Conservation (phyloP, 805 yeast genomes). For the Sungouiozyma ichnusensis region DNA sequence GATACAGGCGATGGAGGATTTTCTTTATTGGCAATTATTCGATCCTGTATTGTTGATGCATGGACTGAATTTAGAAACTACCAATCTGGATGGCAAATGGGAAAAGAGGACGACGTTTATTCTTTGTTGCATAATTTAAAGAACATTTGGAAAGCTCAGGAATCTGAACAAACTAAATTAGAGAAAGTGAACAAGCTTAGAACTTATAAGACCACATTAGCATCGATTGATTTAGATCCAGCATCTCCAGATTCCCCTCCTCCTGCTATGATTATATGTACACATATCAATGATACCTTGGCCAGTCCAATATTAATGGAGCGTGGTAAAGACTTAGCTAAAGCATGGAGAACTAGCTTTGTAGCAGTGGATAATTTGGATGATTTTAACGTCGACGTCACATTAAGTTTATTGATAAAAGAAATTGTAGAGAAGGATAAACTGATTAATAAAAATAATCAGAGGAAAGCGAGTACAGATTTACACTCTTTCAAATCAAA, state of each 20-base stretch:
- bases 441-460: constrained; percentile 4
- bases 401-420: constrained; percentile 45
- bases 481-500: not conserved
- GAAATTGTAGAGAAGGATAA: constrained; percentile 45
- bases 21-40: constrained; percentile 33
- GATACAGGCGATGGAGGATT: constrained; percentile 19
- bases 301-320: constrained; percentile 52
- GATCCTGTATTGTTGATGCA: constrained; percentile 54
- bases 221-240: constrained; percentile 27
- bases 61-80: constrained; percentile 59
- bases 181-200: constrained; percentile 25
- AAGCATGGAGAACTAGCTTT: constrained; percentile 56
- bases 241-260: constrained; percentile 40
- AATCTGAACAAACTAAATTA: constrained; percentile 21
- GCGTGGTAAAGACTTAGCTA: constrained; percentile 47
- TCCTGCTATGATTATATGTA: constrained; percentile 57
- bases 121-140: constrained; percentile 48
- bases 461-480: not conserved
- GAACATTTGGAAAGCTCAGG: constrained; percentile 41
- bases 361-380: constrained; percentile 47
- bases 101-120: constrained; percentile 58
- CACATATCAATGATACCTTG: constrained; percentile 46
- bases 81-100: constrained; percentile 46
- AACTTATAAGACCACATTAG: constrained; percentile 24
- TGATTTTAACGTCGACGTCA: constrained; percentile 44